Conservation (phyloP, 1,139 yeast genomes). For the Candida labiduridarum region DNA sequence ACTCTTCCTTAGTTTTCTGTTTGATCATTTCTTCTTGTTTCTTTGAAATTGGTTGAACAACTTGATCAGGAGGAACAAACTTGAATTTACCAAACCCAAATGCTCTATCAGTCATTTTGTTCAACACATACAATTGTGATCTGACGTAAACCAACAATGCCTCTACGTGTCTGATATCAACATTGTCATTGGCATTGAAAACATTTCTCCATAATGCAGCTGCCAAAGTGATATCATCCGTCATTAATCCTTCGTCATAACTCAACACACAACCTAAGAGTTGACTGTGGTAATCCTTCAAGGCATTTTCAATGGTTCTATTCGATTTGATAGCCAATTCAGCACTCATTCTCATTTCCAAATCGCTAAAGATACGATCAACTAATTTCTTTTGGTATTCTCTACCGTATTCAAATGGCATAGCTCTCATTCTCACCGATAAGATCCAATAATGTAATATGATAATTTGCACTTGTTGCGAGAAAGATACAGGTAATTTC, state of each 20-base stretch:
- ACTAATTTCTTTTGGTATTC: constrained; percentile 91
- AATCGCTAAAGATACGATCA: constrained; percentile 86
- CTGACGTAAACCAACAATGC: constrained; percentile 87
- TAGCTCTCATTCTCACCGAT: constrained; percentile 91
- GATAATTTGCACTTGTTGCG: constrained; percentile 95
- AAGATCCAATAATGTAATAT: constrained; percentile 91
- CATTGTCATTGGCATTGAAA: constrained; percentile 81
- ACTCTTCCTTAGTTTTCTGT: constrained; percentile 40
- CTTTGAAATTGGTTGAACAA: constrained; percentile 69
- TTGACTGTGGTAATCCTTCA: constrained; percentile 90
- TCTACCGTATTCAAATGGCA: constrained; percentile 87
- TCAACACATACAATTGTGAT: constrained; percentile 83
- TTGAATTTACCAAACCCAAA: constrained; percentile 88
- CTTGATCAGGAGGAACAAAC: constrained; percentile 83
- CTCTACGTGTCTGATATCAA: constrained; percentile 83
- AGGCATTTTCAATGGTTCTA: constrained; percentile 79
- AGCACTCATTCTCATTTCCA: constrained; percentile 80
- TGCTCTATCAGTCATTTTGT: constrained; percentile 84
- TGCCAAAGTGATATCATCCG: constrained; percentile 83
- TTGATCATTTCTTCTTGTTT: constrained; percentile 56
- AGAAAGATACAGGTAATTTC: constrained; percentile 80
- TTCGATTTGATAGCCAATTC: constrained; percentile 87
- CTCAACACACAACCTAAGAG: constrained; percentile 86
- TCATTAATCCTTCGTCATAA: constrained; percentile 87
- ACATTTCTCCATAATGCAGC: constrained; percentile 91